Evolutionary conservation across 305 asterid species (phyloP).

Genomic region (Salvia sclarea): DNA sequence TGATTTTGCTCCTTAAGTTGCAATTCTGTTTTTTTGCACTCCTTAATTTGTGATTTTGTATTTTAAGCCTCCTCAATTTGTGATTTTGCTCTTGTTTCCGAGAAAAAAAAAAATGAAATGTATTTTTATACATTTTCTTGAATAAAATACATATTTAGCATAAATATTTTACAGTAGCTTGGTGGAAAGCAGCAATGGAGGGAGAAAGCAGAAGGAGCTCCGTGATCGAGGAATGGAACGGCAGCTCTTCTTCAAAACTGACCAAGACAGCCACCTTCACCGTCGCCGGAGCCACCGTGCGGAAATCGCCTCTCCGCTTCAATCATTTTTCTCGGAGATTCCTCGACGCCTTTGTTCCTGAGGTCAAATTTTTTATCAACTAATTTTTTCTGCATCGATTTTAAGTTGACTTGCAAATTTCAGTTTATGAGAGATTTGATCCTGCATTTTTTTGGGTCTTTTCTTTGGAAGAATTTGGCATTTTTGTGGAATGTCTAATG

Average conservation of each 20-base stretch:
- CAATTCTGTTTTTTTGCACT: too few relatives aligned
- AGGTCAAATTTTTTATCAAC: conserved; percentile 62
- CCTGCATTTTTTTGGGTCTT: conserved; percentile 10
- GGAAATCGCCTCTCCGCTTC: conserved; percentile 60
- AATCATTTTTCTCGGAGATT: conserved; percentile 64
- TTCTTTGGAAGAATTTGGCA: neutral
- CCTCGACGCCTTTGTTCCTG: conserved; percentile 94
- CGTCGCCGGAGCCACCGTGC: conserved; percentile 46
- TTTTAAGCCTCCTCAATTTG: too few relatives aligned
- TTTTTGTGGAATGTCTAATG: conserved; percentile 6
- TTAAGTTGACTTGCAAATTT: neutral
- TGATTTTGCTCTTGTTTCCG: too few relatives aligned
- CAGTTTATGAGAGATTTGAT: conserved; percentile 4
- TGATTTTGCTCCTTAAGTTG: too few relatives aligned
- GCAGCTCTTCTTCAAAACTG: conserved; percentile 69
- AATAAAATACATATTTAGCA: neutral
- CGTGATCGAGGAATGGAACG: conserved; percentile 95
- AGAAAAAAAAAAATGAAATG: too few relatives aligned
- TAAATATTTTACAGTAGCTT: neutral
- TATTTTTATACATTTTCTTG: too few relatives aligned
- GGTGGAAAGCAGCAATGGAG: conserved; percentile 40
- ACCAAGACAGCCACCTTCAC: conserved; percentile 79
- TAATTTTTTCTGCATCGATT: neutral
- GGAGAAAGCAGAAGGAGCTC: conserved; percentile 31
- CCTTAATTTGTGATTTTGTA: too few relatives aligned